phyloP scores from a whole-genome alignment of 1,284 basidiomycete genomes.

The Cystobasidiaceae sp. region DNA sequence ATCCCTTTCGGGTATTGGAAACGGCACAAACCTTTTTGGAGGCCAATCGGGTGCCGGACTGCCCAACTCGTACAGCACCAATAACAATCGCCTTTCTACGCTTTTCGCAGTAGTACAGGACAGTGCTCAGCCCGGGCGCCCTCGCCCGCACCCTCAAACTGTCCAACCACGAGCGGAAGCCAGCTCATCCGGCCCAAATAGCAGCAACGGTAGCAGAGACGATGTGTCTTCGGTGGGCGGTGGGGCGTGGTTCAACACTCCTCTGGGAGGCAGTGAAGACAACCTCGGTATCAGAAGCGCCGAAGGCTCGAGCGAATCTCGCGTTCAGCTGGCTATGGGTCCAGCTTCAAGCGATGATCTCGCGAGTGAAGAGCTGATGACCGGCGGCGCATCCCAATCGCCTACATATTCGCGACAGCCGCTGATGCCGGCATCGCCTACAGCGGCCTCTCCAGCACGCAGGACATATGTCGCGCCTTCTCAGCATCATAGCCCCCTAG shows the following conservation, averaged over 20 bases:
- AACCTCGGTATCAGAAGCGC: not conserved
- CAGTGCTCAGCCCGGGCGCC: not conserved
- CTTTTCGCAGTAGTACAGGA: not conserved
- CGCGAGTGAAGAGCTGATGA: too few relatives aligned
- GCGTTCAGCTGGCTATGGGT: not conserved
- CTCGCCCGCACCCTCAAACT: too few relatives aligned
- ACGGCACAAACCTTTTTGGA: not conserved
- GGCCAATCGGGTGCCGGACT: too few relatives aligned
- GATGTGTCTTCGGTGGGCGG: not conserved
- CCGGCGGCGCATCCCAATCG: too few relatives aligned
- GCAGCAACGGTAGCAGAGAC: conserved; percentile 5
- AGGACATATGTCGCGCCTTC: not conserved
- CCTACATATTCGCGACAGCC: too few relatives aligned
- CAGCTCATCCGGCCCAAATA: too few relatives aligned
- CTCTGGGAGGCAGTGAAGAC: not conserved
- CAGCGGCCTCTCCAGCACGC: not conserved
- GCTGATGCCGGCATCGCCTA: too few relatives aligned
- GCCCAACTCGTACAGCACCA: not conserved
- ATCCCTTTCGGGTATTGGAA: conserved; percentile 33
- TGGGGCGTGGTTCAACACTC: not conserved
- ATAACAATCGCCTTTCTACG: not conserved
- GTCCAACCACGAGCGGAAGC: not conserved
- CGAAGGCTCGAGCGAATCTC: not conserved
- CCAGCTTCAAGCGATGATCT: not conserved
- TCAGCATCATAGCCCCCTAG: conserved; percentile 7